Percentiles rank a stretch among this genome's conserved stretches.
Evolutionary conservation across 108 stramenopile species (phyloP).

Genomic region (Discostella stelligeroides): DNA sequence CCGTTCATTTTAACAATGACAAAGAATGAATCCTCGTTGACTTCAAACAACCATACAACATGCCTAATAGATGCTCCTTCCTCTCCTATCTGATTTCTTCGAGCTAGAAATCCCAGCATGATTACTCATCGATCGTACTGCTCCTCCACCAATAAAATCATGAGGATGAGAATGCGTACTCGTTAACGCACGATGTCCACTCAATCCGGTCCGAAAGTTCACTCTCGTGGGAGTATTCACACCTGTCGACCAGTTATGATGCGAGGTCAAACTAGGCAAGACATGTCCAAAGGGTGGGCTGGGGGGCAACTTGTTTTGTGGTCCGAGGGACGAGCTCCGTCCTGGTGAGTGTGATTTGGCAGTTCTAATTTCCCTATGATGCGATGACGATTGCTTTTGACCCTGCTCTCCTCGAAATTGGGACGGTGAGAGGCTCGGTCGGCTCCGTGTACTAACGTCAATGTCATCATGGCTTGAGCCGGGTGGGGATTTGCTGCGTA

Average conservation of each 20-base stretch:
- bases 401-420: too few species aligned
- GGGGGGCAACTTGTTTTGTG: constrained; percentile 44
- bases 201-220: constrained; percentile 79
- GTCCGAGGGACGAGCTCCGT: constrained; percentile 9
- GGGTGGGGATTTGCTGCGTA: neutral
- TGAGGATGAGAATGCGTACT: constrained; percentile 68
- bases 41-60: too few species aligned
- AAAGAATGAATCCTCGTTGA: too few species aligned
- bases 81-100: constrained; percentile 44
- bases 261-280: constrained; percentile 44
- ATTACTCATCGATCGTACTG: constrained; percentile 63
- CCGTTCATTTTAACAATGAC: too few species aligned
- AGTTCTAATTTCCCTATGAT: constrained; percentile 27
- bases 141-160: constrained; percentile 51
- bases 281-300: constrained; percentile 55
- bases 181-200: constrained; percentile 67
- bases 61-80: constrained; percentile 37
- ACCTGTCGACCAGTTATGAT: constrained; percentile 15
- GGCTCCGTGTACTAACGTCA: constrained; percentile 8
- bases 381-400: neutral
- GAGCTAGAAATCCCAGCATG: constrained; percentile 59
- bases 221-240: constrained; percentile 49
- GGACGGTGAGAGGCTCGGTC: neutral
- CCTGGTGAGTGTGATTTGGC: constrained; percentile 46
- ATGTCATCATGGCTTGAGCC: constrained; percentile 18